Percentiles rank a stretch among this genome's conserved stretches.
Evolutionary conservation across 139 green algal genomes (phyloP).

Genomic region (Limnomonas spitsbergensis): DNA sequence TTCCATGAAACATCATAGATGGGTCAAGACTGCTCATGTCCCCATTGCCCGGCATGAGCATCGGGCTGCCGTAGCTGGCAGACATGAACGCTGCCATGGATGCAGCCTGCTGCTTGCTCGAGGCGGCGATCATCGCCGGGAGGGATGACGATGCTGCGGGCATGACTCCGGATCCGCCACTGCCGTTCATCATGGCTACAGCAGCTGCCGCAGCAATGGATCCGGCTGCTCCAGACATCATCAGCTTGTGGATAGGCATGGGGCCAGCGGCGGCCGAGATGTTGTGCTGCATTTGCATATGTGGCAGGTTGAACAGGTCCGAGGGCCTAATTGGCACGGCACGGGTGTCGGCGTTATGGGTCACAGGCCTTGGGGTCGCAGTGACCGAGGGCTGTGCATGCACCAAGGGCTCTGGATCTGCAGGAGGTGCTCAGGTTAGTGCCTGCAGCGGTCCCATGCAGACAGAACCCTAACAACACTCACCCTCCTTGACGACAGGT

Average conservation of each 20-base stretch:
- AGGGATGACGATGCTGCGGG: neutral
- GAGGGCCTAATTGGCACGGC: neutral
- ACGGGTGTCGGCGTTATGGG: neutral
- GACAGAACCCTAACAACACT: neutral
- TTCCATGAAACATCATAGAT: neutral
- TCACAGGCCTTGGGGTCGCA: neutral
- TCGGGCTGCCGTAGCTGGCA: neutral
- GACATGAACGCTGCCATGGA: neutral
- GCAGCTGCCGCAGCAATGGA: conserved; percentile 15
- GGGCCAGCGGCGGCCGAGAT: neutral
- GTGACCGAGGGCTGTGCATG: neutral
- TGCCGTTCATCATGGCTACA: neutral
- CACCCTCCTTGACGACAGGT: neutral
- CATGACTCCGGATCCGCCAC: neutral
- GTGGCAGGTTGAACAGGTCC: neutral
- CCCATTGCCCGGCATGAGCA: neutral
- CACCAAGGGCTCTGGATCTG: neutral
- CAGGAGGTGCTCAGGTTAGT: too few species aligned
- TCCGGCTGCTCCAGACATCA: neutral
- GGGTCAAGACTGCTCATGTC: neutral
- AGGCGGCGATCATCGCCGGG: neutral
- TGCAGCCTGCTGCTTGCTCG: neutral
- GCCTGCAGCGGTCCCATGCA: too few species aligned
- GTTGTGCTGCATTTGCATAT: neutral
- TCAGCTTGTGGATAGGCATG: neutral